These are phyloP conservation scores for Glaciozyma martinii DNA, from an alignment of 768 basidiomycete genomes.

Conservation along the genomic window DNA sequence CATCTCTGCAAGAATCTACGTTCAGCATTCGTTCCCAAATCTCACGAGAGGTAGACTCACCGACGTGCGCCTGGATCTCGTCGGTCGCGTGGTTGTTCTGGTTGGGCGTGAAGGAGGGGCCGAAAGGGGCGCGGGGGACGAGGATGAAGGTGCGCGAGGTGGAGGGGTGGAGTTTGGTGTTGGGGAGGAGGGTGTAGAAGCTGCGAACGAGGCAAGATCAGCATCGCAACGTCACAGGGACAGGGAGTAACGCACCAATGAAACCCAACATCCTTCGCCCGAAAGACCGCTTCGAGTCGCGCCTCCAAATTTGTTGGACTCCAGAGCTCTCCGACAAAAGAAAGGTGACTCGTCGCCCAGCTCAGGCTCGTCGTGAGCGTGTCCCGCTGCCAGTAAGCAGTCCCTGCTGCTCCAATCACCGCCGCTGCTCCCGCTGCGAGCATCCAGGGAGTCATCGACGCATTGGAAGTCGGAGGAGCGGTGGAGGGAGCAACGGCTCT, in stretches of 20 bases:
- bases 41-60: too few species aligned
- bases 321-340: slow-evolving; percentile 31
- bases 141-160: slow-evolving; percentile 23
- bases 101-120: slow-evolving; percentile 15
- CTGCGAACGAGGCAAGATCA: not conserved
- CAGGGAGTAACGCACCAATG: slow-evolving; percentile 12
- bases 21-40: too few species aligned
- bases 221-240: not conserved
- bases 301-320: slow-evolving; percentile 17
- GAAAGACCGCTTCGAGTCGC: slow-evolving; percentile 5
- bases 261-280: slow-evolving; percentile 19
- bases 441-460: too few species aligned
- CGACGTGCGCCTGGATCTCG: slow-evolving; percentile 25
- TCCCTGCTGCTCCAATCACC: slow-evolving; percentile 13
- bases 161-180: not conserved
- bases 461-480: not conserved
- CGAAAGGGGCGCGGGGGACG: not conserved
- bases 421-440: too few species aligned
- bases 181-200: slow-evolving; percentile 28
- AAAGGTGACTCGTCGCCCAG: slow-evolving; percentile 31
- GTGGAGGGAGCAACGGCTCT: not conserved
- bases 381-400: slow-evolving; percentile 26
- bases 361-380: slow-evolving; percentile 18
- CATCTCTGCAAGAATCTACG: too few species aligned
- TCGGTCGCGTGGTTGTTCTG: slow-evolving; percentile 11